Percentiles rank a stretch among this genome's conserved stretches.
Evolutionary conservation across 345 rosid species (phyloP).

Genomic region (Aquilaria malaccensis): DNA sequence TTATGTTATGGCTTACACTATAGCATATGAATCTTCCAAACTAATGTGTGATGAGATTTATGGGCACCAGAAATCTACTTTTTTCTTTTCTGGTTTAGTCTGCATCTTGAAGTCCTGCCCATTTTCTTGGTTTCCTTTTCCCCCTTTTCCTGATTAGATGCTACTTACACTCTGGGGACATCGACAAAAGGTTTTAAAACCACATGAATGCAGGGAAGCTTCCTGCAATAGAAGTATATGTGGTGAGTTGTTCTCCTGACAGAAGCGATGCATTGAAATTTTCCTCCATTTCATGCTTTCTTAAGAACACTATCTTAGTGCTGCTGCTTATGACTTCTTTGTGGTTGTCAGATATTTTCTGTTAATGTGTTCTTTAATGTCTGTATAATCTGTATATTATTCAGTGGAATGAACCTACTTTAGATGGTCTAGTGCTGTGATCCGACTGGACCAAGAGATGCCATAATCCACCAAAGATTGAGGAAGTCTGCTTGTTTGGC

Average conservation of each 20-base stretch:
- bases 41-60: no score
- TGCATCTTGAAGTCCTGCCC: no score
- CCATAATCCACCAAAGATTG: background rate
- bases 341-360: no score
- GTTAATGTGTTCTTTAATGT: no score
- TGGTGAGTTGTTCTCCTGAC: constrained; percentile 33
- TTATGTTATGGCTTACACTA: no score
- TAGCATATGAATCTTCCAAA: no score
- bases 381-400: no score
- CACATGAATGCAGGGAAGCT: constrained; percentile 44
- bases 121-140: constrained; percentile 9
- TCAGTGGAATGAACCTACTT: no score
- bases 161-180: constrained; percentile 63
- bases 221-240: constrained; percentile 48
- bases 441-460: no score
- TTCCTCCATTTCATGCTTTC: background rate
- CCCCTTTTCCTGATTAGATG: constrained; percentile 38
- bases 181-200: constrained; percentile 68
- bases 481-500: background rate
- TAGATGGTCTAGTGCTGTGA: no score
- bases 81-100: no score
- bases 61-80: no score
- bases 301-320: constrained; percentile 1
- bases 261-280: background rate
- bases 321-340: background rate